Evolutionary conservation across 352 stramenopile species (phyloP).

Genomic region (Pythium volutum): DNA sequence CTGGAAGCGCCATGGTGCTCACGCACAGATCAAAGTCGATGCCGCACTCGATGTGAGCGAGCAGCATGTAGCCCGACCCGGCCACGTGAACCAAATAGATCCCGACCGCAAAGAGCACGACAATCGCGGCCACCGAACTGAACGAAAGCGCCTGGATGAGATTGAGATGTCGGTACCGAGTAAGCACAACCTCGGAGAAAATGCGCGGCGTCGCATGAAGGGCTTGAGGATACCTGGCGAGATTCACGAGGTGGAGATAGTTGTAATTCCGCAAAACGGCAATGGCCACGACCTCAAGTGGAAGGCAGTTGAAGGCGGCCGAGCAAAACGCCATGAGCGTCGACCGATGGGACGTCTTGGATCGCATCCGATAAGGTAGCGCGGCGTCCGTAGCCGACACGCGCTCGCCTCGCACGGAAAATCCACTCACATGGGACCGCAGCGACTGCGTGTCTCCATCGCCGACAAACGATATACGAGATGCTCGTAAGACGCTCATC

Average conservation of each 20-base stretch:
- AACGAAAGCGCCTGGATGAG: constrained; percentile 40
- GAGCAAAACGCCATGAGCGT: neutral
- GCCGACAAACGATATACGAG: constrained; percentile 1
- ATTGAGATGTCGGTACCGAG: constrained; percentile 16
- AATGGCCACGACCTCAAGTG: constrained; percentile 35
- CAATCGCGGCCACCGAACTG: constrained; percentile 39
- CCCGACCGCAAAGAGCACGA: constrained; percentile 42
- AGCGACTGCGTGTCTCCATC: constrained; percentile 6
- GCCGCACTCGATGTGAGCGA: constrained; percentile 35
- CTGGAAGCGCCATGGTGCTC: constrained; percentile 20
- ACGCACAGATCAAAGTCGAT: constrained; percentile 18
- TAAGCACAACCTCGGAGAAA: constrained; percentile 28
- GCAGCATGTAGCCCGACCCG: constrained; percentile 56
- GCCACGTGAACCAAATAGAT: constrained; percentile 59
- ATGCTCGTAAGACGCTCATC: constrained; percentile 14
- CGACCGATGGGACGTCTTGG: constrained; percentile 1
- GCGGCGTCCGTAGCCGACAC: constrained; percentile 17
- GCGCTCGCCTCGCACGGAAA: constrained; percentile 8
- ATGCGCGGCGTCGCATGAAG: constrained; percentile 11
- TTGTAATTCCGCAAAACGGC: constrained; percentile 33
- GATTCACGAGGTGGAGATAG: constrained; percentile 41
- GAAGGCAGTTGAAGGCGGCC: constrained; percentile 31
- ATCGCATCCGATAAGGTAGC: constrained; percentile 6
- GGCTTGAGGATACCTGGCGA: constrained; percentile 29
- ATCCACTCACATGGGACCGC: constrained; percentile 9